Base-by-base conservation (phyloP, 495 filamentous ascomycete species). In the Coniosporium apollinis region DNA sequence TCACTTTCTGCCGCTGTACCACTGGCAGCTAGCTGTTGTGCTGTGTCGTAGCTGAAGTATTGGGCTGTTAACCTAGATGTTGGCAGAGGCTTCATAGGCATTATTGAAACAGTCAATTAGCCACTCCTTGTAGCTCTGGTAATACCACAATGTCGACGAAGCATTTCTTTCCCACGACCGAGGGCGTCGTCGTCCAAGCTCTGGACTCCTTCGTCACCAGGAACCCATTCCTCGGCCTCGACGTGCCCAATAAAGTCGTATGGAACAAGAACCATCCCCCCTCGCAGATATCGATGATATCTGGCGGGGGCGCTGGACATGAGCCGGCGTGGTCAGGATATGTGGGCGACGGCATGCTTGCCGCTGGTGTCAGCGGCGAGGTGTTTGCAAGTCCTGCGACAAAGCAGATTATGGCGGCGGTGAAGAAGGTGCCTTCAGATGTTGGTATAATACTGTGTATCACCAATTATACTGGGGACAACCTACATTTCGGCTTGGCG, bases 401-500 rank as follows among this genome's bases (percentile, higher is more conserved):
- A 17, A 72, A 70, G 46, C 72, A 76, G 51, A 66, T 76, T 37
- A 54, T 74, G 19, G 64, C 69, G 15, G 70, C 61, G 13, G 62
- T 74, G 25, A 60, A 65, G 26, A 55, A 65, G 22, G 66, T 68
- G 1, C 70, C 69, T 0, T 69, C 65, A 6, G 60, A 69, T 28
- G 59, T 63, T 40, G 72, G 72, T 14, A 63, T 64, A 4, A 67
- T 76, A 25, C 48, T 76, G n/a, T 66, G 72, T 33, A 65, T 76
- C 42, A 74, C 69, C 22, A 76, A 76, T 44, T 76, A 76, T 46
- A 76, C 72, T 0, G 72, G 72, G 17, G 72, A 76, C 52, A 72
- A 68, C 43, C 55, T 76, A 36, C 70, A 76, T 47, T 76, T 76
- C 37, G 70, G 70, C 1, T 53, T 76, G 14, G 72, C 72, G 3